Evolutionary conservation across 2,329 filamentous ascomycete species (phyloP).

Genomic region (Colletotrichum destructivum): DNA sequence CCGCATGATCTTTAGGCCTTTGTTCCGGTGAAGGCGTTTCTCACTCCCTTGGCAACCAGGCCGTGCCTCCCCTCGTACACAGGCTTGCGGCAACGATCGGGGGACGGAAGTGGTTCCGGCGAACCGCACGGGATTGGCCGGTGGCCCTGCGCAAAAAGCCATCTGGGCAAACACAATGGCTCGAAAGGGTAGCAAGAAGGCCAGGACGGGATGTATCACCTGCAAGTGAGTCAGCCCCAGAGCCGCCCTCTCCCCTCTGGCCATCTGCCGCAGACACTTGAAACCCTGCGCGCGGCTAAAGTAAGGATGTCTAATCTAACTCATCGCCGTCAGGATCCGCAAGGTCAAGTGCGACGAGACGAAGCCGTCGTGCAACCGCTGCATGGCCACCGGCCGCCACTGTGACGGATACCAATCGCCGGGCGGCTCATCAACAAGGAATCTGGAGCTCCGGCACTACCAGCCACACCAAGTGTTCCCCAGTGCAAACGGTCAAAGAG

Average conservation of each 20-base stretch:
- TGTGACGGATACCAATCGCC: constrained; percentile 66
- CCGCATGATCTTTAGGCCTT: no score
- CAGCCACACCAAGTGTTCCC: constrained; percentile 3
- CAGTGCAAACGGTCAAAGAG: neutral
- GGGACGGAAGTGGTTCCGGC: no score
- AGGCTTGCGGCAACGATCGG: no score
- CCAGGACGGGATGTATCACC: constrained; percentile 66
- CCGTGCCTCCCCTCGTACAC: no score
- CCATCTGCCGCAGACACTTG: no score
- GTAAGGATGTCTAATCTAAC: neutral
- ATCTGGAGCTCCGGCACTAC: neutral
- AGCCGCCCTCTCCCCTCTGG: neutral
- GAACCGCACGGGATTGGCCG: no score
- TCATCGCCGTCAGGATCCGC: constrained; percentile 57
- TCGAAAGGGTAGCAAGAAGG: constrained; percentile 49
- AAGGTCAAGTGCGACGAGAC: constrained; percentile 71
- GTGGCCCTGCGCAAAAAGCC: neutral
- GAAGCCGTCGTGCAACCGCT: constrained; percentile 67
- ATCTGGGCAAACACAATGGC: constrained; percentile 12
- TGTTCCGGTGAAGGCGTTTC: no score
- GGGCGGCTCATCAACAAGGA: neutral
- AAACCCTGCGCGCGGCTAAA: no score
- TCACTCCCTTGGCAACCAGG: no score
- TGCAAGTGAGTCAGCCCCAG: constrained; percentile 61
- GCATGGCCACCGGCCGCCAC: constrained; percentile 67